Evolutionary conservation across 306 rosid genomes (phyloP).

Genomic region (Quercus cerris): DNA sequence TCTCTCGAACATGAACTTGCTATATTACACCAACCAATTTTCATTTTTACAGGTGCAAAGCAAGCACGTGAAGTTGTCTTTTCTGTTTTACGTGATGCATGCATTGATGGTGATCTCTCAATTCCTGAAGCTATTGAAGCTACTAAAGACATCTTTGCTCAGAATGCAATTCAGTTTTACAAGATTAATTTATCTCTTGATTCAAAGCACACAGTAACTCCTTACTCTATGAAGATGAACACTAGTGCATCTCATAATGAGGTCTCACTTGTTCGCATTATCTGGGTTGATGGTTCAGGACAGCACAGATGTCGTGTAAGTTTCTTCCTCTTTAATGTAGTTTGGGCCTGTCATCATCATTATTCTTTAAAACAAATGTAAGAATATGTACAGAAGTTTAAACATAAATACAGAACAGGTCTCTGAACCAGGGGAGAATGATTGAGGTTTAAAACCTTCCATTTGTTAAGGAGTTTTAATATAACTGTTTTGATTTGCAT

Average conservation of each 20-base stretch:
- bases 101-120: constrained; percentile 77
- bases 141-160: constrained; percentile 68
- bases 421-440: neutral
- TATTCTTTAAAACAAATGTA: neutral
- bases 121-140: constrained; percentile 73
- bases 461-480: too few species aligned
- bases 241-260: constrained; percentile 32
- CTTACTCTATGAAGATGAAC: constrained; percentile 27
- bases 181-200: constrained; percentile 41
- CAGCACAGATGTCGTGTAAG: constrained; percentile 85
- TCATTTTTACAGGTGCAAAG: constrained; percentile 67
- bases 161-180: constrained; percentile 67
- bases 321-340: neutral
- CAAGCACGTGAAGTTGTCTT: constrained; percentile 71
- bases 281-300: constrained; percentile 81
- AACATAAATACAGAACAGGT: neutral
- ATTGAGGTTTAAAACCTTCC: too few species aligned
- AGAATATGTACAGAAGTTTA: constrained; percentile 10
- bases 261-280: constrained; percentile 58
- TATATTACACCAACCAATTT: constrained; percentile 15
- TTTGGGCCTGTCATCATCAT: constrained; percentile 4
- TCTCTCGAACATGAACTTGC: neutral
- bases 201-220: constrained; percentile 24
- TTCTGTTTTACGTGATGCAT: constrained; percentile 69
- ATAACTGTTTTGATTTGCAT: too few species aligned